Evolutionary conservation across 495 filamentous ascomycete genomes (phyloP).

Genomic region (Apodospora peruviana): DNA sequence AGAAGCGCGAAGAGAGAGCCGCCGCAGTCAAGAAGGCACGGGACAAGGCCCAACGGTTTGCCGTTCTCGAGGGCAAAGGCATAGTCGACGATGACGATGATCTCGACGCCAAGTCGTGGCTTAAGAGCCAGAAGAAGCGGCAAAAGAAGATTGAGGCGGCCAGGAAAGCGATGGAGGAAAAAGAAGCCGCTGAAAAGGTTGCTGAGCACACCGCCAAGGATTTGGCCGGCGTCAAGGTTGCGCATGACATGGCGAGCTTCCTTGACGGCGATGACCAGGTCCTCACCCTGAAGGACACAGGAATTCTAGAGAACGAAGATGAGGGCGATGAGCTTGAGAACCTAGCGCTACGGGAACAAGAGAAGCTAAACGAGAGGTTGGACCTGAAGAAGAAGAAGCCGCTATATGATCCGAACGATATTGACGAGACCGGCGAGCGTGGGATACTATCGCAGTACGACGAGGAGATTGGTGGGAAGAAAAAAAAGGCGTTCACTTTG

Average conservation of each 20-base stretch:
- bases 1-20: constrained; percentile 67
- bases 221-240: constrained; percentile 84
- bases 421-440: constrained; percentile 59
- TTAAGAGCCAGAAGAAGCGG: constrained; percentile 80
- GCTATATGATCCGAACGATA: constrained; percentile 77
- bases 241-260: constrained; percentile 73
- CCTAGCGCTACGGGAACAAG: constrained; percentile 67
- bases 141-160: constrained; percentile 83
- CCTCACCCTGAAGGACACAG: constrained; percentile 84
- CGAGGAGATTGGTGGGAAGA: constrained; percentile 90
- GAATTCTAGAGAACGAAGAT: constrained; percentile 77
- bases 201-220: constrained; percentile 74
- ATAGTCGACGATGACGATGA: constrained; percentile 65
- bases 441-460: constrained; percentile 83
- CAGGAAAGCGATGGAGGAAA: constrained; percentile 67
- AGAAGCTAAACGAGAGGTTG: constrained; percentile 69
- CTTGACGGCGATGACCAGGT: constrained; percentile 77
- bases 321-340: constrained; percentile 93
- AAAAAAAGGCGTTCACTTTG: constrained; percentile 80
- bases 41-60: constrained; percentile 69
- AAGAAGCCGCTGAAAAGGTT: constrained; percentile 46
- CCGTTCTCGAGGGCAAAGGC: constrained; percentile 71
- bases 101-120: constrained; percentile 79
- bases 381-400: constrained; percentile 90
- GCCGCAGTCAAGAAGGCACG: constrained; percentile 83